Base-by-base conservation (phyloP, 345 rosid species). In the Crucihimalaya himalaica region DNA sequence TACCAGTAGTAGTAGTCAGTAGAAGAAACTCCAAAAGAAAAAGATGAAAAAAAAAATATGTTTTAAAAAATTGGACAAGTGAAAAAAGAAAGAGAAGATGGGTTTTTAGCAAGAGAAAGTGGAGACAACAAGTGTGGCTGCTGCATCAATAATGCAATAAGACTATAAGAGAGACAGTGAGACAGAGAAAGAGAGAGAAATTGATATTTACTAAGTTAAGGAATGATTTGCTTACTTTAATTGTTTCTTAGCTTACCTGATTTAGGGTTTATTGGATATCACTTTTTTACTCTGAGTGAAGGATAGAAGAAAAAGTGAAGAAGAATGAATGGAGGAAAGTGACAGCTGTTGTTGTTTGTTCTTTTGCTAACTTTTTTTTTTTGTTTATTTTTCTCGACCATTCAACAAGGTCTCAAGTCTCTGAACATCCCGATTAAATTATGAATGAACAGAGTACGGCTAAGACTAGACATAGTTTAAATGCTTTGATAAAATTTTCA, bases 211-310 rank as follows among this genome's bases (percentile, higher is more conserved):
- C 45, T 43, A 51, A 65, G 43, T 78, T 27, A 8, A 21, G 52
- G 21, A 50, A 65, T 71, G 68, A 62, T 70, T 78, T 68, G 18
- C 8, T 57, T 69, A 53, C 23, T 66, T 60, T 39, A 75, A 71
- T 77, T 64, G 43, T 63, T 43, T 46, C 4, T 46, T 23, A 70
- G 62, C 78, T 83, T 82, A 31, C 83, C 86, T 76, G 57, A 67
- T 80, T 66, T 81, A 83, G 85, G 86, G 85, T 53, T 82, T 43
- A 55, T 46, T 69, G 70, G 70, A 69, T 61, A 68, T 76, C 55
- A 47, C 32, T 19, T 53, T 68, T 53, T 60, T 66, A 45, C 15
- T 29, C 16, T 63, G 66, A 35, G 19, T 10, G 8, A 34, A 29
- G 37, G 43, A 61, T 6, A 23, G 25, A 51, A 16, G 19, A 23